Base-by-base conservation (phyloP, 2,329 filamentous ascomycete genomes). In the Beauveria rudraprayagi region DNA sequence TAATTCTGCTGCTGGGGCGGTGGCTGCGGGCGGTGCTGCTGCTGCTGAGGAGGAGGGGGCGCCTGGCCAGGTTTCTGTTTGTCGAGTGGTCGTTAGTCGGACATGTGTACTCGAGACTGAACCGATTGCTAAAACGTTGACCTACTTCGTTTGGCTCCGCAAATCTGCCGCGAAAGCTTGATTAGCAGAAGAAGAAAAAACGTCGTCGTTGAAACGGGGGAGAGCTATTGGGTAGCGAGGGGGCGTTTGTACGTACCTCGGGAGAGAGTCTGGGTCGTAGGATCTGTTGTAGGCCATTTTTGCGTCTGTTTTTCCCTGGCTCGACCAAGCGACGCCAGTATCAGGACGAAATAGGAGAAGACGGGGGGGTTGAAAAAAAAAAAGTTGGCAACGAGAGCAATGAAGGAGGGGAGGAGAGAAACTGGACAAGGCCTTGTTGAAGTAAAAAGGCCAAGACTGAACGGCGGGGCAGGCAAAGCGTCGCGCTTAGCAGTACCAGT, bases 211-310 rank as follows among this genome's bases (percentile, higher is more conserved):
- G 48, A 37, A 22, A 26, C 51, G 43, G 56, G 52, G 52, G 50
- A 19, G 40, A 19, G 40, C 52, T 44, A 19, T 26, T 43, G 4
- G 44, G 19, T 10, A 30, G 24, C 40, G 40, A 55, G 22, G 19
- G 19, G 37, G 37, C 37, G 28, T 34, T 16, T 19, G 26, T 47
- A 76, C 88, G 78, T 82, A 94, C 89, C 91, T 91, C 72, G 93
- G 93, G 65, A 99, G 85, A 72, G 92, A 90, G 79, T 99, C 93
- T 40, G 92, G 92, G 75, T 99, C 96, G 79, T 92, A 94, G 61
- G 88, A 85, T 74, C 86, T 87, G 77, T 96, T 96, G 82, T 97
- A 97, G 61, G 93, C 93, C 93, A 97, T 97, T 63, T 72, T 75
- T 66, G 62, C 43, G 54, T 46, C 41, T 26, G 28, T 16, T 5